Percentiles rank a stretch among this genome's conserved stretches.
phyloP scores from a whole-genome alignment of 345 rosid genomes.

The Reutealis trisperma region DNA sequence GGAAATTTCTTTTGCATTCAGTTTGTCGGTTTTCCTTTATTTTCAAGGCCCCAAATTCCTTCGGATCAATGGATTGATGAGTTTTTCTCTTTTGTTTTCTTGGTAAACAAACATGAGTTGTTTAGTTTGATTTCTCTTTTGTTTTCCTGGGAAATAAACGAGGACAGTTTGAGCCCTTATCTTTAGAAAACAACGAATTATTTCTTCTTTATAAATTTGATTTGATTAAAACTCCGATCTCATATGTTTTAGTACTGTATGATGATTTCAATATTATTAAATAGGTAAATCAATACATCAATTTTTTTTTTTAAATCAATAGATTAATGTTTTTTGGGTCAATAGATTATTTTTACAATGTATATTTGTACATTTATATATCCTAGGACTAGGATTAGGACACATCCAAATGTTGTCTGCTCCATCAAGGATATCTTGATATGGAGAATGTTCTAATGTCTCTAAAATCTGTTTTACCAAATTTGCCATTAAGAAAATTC shows the following conservation, averaged over 20 bases:
- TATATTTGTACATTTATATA: not conserved
- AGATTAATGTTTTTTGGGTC: no score
- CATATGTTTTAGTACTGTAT: no score
- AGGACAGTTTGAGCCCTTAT: no score
- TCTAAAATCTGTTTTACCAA: not conserved
- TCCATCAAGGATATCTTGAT: not conserved
- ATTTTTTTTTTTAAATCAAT: no score
- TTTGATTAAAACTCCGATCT: no score
- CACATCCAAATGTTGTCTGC: slow-evolving; percentile 17
- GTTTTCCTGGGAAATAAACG: no score
- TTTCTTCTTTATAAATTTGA: no score
- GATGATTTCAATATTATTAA: no score
- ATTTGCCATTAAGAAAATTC: not conserved
- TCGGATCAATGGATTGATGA: not conserved
- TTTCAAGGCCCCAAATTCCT: slow-evolving; percentile 2
- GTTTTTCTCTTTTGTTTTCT: not conserved
- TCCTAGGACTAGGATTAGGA: not conserved
- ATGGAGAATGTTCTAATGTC: slow-evolving; percentile 25
- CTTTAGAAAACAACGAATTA: no score
- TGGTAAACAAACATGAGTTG: not conserved
- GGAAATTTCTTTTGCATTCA: not conserved
- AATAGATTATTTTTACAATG: no score
- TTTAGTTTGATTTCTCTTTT: no score
- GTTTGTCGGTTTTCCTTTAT: not conserved
- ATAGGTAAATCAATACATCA: no score